Evolutionary conservation across 495 filamentous ascomycete genomes (phyloP), one percentile per base, ranked within the genome.

Genomic region (Penicillium flavigenum): DNA sequence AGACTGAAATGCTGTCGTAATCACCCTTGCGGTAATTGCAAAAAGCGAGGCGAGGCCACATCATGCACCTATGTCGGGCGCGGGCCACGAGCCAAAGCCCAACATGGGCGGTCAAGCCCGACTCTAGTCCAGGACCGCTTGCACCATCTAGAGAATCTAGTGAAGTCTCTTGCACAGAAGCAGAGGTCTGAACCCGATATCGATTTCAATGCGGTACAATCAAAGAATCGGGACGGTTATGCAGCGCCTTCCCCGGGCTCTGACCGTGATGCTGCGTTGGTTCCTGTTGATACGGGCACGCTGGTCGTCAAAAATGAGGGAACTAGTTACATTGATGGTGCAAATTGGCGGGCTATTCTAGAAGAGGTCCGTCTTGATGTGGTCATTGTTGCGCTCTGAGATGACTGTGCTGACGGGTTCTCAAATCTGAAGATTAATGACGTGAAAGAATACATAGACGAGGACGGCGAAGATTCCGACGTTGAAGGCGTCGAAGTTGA

Each of bases 301-400:
- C 77, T 97, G 63, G 86, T 88, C 59, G 88, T 96, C 29, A 67
- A 74, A 20, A 56, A 74, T 12, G 67, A 70, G 8, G 76, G 73
- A 11, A 72, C 72, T 14, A 75, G 70, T 36, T 81, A 83, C 61
- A 75, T 83, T 22, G 76, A 83, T 47, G 66, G 72, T 27, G 70
- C 72, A 3, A 72, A 81, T 57, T 83, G 78, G 80, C 76, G 76
- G 38, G 73, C 77, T 19, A 78, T 83, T 45, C 62, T 80, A 5
- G 73, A 79, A 51, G 79, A 83, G 65, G 79, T 82, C 38, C 31
- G 76, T 70, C 42, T 16, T 50, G 58, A 41, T 48, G 42, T 14
- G 36, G 1, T 29, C 10, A 22, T 10, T 24, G 56, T 19, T 43
- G 22, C 2, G 2, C 1, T n/a, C 3, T 55, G 41, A 11, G 31